phyloP scores from a whole-genome alignment of 208 protist species.

The Acanthamoeba rhysodes region DNA sequence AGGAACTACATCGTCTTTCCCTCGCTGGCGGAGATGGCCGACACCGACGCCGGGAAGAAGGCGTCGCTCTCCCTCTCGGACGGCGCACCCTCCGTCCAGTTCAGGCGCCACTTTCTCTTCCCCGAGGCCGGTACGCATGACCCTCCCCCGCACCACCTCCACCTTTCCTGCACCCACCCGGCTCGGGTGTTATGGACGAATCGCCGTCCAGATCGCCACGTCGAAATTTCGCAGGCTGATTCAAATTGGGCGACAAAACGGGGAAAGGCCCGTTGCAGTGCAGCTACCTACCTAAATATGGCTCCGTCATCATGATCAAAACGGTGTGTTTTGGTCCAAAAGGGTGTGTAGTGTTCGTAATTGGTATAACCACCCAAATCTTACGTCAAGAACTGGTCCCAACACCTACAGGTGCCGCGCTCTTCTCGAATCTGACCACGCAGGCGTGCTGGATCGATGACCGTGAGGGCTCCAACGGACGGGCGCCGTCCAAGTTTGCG shows the following conservation, averaged over 20 bases:
- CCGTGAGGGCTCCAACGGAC: neutral
- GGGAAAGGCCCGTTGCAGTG: too few species aligned
- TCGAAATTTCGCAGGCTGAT: too few species aligned
- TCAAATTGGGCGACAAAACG: too few species aligned
- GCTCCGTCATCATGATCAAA: too few species aligned
- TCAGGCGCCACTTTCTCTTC: constrained; percentile 24
- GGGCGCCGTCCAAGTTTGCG: neutral
- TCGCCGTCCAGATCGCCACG: too few species aligned
- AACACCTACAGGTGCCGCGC: too few species aligned
- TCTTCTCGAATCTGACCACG: neutral
- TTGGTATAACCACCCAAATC: too few species aligned
- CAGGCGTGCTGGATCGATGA: neutral
- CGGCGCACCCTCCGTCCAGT: constrained; percentile 48
- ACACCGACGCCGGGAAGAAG: constrained; percentile 1
- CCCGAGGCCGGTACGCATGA: neutral
- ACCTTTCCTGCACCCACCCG: neutral
- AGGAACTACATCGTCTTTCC: constrained; percentile 20
- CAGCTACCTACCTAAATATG: too few species aligned
- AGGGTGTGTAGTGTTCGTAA: too few species aligned
- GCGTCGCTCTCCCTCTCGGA: constrained; percentile 59
- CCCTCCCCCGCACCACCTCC: neutral
- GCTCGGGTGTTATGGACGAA: too few species aligned
- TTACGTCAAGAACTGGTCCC: too few species aligned
- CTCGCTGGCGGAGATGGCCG: constrained; percentile 50
- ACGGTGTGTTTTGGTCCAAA: too few species aligned